Evolutionary conservation across 805 yeast species (phyloP).

Genomic region (Starmerella etchellsii): DNA sequence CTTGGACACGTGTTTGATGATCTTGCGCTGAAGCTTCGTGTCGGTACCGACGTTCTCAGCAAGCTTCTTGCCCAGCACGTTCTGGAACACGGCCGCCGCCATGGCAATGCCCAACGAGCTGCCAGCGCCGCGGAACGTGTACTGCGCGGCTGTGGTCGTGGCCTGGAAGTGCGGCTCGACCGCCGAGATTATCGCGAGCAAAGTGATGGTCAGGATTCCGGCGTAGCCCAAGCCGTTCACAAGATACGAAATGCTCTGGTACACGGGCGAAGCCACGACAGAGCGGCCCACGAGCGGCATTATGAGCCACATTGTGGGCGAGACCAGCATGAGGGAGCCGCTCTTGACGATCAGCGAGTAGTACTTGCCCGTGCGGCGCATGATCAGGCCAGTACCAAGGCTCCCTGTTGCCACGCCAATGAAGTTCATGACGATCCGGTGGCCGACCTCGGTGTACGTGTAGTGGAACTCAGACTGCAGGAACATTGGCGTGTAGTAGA

Average conservation of each 20-base stretch:
- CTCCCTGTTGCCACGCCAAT: slow-evolving; percentile 58
- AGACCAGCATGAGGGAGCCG: slow-evolving; percentile 36
- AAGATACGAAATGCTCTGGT: slow-evolving; percentile 27
- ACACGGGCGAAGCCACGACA: slow-evolving; percentile 44
- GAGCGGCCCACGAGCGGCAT: slow-evolving; percentile 37
- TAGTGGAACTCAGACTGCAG: slow-evolving; percentile 48
- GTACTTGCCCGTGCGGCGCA: slow-evolving; percentile 57
- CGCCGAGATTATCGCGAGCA: slow-evolving; percentile 64
- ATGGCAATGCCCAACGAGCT: slow-evolving; percentile 71
- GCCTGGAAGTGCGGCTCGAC: slow-evolving; percentile 64
- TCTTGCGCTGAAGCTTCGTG: slow-evolving; percentile 27
- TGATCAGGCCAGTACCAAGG: slow-evolving; percentile 49
- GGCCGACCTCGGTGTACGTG: slow-evolving; percentile 63
- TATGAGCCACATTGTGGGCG: slow-evolving; percentile 31
- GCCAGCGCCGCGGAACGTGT: slow-evolving; percentile 76
- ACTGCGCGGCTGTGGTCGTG: slow-evolving; percentile 76
- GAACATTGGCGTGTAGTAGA: slow-evolving; percentile 65
- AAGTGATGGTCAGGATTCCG: slow-evolving; percentile 52
- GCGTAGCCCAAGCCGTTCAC: slow-evolving; percentile 58
- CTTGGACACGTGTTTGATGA: slow-evolving; percentile 34
- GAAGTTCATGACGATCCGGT: slow-evolving; percentile 44
- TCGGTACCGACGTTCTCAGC: slow-evolving; percentile 23
- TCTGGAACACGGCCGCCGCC: slow-evolving; percentile 55
- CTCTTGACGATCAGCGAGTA: slow-evolving; percentile 34
- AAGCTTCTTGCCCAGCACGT: slow-evolving; percentile 29